Base-by-base conservation (phyloP, 139 green algal species). In the Ostreobium quekettii region DNA sequence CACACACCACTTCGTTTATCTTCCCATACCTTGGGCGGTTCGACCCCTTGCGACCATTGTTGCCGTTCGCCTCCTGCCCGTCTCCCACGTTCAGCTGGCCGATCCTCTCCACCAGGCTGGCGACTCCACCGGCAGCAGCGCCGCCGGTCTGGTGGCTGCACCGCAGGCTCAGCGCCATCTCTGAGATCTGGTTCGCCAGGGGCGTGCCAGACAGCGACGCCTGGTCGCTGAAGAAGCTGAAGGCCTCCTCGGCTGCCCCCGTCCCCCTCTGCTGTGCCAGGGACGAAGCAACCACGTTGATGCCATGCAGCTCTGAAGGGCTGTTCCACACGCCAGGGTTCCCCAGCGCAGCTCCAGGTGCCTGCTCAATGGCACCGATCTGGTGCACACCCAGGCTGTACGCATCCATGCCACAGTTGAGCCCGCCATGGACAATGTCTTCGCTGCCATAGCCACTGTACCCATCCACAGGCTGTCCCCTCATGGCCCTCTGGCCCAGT, bases 1-100 rank as follows among this genome's bases (percentile, higher is more conserved):
- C 83, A 37, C 83, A 91, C 26, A 95, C 85, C 0, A 92, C 87
- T 73, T 91, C 86, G 66, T 93, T 95, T 4, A 95, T 48, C 48
- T 68, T 68, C 8, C 24, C 24, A 28, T 53, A 38, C 7, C 61
- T 33, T 4, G 61, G 35, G 8, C 61, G 35, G 35, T 36, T 56
- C 15, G 11, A 26, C 42, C 42, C 42, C 19, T 11, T 19, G 15
- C 42, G 11, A n/a, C n/a, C n/a, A 26, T 19, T 53, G 42, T 53
- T 53, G 11, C 42, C 42, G 42, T 53, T 53, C n/a, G n/a, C n/a
- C n/a, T n/a, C n/a, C 53, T 35, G 53, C 11, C n/a, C n/a, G 7
- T 29, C n/a, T 29, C 53, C 53, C n/a, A n/a, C n/a, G 53, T 62
- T n/a, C 7, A 26, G 7, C 19, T 35, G 53, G n/a, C n/a, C n/a